These are phyloP conservation scores for Epichloe sylvatica DNA, from an alignment of 2,329 filamentous ascomycete genomes.

Conservation along the genomic window DNA sequence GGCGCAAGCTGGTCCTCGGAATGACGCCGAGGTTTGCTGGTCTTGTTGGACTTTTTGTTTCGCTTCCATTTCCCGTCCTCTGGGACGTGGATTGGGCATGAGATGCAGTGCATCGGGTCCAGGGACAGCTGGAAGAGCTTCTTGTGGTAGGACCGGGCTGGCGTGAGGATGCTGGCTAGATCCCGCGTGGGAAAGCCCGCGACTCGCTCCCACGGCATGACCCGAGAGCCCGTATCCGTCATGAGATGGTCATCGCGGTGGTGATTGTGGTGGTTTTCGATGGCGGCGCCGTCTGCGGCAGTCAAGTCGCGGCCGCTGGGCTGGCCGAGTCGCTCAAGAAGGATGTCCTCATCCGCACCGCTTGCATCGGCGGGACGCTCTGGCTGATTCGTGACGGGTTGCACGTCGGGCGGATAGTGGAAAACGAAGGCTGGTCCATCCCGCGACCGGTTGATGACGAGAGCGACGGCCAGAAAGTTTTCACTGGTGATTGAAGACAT, in stretches of 20 bases:
- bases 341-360: constrained; percentile 31
- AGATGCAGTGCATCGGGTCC: constrained; percentile 66
- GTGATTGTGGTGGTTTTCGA: constrained; percentile 33
- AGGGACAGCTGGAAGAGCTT: constrained; percentile 68
- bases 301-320: constrained; percentile 19
- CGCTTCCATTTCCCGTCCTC: constrained; percentile 68
- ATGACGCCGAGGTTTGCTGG: constrained; percentile 19
- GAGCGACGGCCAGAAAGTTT: constrained; percentile 55
- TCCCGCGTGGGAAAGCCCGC: constrained; percentile 63
- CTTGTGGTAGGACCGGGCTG: constrained; percentile 64
- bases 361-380: constrained; percentile 15
- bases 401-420: constrained; percentile 61
- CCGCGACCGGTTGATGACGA: constrained; percentile 60
- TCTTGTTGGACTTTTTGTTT: constrained; percentile 37
- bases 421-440: constrained; percentile 74
- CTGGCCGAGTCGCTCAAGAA: constrained; percentile 33
- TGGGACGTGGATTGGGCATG: constrained; percentile 70
- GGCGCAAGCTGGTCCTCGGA: constrained; percentile 15
- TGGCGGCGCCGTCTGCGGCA: constrained; percentile 22
- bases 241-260: constrained; percentile 39
- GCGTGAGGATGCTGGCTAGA: constrained; percentile 67
- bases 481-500: constrained; percentile 39
- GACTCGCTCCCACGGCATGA: constrained; percentile 58
- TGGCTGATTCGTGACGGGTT: constrained; percentile 21
- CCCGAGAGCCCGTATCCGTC: constrained; percentile 40